Base-by-base conservation (phyloP, 192 early-diverging fungal genomes). In the Backusella sp. region DNA sequence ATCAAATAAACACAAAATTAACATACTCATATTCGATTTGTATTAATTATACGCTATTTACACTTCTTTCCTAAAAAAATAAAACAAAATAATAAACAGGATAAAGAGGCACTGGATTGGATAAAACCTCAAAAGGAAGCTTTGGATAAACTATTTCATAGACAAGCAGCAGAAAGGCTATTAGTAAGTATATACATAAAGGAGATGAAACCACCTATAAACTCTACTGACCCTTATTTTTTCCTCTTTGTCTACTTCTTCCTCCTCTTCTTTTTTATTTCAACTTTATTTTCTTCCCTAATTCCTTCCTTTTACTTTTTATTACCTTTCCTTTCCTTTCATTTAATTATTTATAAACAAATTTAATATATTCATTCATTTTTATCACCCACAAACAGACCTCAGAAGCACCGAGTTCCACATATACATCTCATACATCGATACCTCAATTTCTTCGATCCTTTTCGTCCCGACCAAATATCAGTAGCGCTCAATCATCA, bases 161-260 rank as follows among this genome's bases (percentile, higher is more conserved):
- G 56, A 62, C 23, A 62, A 9, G 23, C 7, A 62, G 21, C 56
- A 62, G 56, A 62, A 62, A 62, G n/a, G 12, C 26, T 28, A 62
- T 62, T 62, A 62, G 56, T 62, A 62, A 62, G 68, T 69, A 69
- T 39, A 69, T 37, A 36, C 68, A 26, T 35, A 67, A 69, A 69
- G 37, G 37, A 68, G 34, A 21, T 68, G 6, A 21, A 7, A 26
- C 15, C 21, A 26, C 15, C 21, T 69, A 39, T 41, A 39, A 69
- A 69, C 34, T 69, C 8, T 37, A 14, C 19, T 69, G 39, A 37
- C 21, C 35, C 37, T 69, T 35, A 41, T 41, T 35, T 69, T 41
- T 41, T 6, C 0, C 36, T 69, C 21, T 69, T 36, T 36, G 11
- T 32, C 34, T 37, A 37, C 36, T 9, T 69, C 37, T 21, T 69